Conservation (phyloP, 306 rosid species). For the Bauhinia variegata region DNA sequence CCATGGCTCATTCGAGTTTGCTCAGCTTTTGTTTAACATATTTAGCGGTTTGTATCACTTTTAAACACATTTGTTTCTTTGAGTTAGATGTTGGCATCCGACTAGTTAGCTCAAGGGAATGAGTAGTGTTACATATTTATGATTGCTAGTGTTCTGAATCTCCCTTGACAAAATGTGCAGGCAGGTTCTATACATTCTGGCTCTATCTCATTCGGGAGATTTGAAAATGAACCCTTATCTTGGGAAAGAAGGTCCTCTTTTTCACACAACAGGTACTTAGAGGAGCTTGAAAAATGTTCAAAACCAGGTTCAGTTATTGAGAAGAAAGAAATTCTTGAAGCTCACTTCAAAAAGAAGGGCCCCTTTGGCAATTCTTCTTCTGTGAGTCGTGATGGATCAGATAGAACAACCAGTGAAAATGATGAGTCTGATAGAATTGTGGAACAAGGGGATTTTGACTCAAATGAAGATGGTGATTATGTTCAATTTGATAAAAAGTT, state of each 20-base stretch:
- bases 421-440: conserved; percentile 42
- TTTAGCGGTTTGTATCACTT: neutral
- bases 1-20: neutral
- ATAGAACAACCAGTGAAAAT: conserved; percentile 40
- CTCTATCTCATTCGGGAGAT: conserved; percentile 86
- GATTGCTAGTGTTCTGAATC: conserved; percentile 23
- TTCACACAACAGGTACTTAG: conserved; percentile 74
- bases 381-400: conserved; percentile 28
- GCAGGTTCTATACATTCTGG: conserved; percentile 72
- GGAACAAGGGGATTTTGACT: conserved; percentile 49
- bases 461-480: conserved; percentile 40
- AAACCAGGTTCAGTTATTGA: conserved; percentile 72
- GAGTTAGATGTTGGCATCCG: neutral
- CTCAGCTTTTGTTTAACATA: neutral
- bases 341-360: conserved; percentile 80
- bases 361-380: conserved; percentile 44
- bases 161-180: conserved; percentile 54
- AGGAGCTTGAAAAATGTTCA: conserved; percentile 78
- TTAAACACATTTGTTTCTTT: neutral
- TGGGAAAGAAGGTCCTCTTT: conserved; percentile 85
- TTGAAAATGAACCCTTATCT: conserved; percentile 65
- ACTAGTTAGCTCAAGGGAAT: too few species aligned
- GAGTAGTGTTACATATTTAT: conserved; percentile 20
- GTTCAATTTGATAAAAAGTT: conserved; percentile 34
- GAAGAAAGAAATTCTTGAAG: conserved; percentile 77